Base-by-base conservation (phyloP, 768 basidiomycete genomes). In the Termitomyces sp. region DNA sequence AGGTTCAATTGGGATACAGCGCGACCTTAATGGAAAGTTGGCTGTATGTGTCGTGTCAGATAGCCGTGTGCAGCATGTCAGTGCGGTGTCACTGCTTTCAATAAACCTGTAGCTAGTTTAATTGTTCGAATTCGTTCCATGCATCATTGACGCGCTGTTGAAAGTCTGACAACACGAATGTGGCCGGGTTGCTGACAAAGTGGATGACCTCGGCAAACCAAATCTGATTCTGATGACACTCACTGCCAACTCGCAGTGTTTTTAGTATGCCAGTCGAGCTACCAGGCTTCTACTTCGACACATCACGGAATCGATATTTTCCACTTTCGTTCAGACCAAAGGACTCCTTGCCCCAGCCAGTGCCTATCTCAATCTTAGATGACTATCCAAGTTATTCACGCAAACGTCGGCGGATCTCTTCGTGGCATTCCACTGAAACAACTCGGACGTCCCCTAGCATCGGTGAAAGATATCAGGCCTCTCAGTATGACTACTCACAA, bases 261-360 rank as follows among this genome's bases (percentile, higher is more conserved):
- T 35, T 5, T 17, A 38, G 37, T n/a, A 82, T 82, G 79, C 75
- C 78, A 51, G 71, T 65, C 55, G 70, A 78, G 12, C 72, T 85
- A 11, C 81, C 83, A 50, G 85, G 85, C 1, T 68, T 84, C 51
- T 81, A 79, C 64, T 86, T 77, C 71, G 83, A 86, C 63, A 64
- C 71, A 57, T 64, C 65, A 35, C 70, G 66, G 54, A 78, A 80
- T 41, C 76, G 84, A 10, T 86, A 86, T 65, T 86, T 85, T 61
- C 80, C 84, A 23, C 35, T 76, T 12, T 73, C 78, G 23, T 78
- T 78, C 1, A 71, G 67, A 40, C 76, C 71, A 40, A 68, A 66
- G 53, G 45, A 45, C 10, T 15, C 28, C 9, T 40, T 60, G 31
- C 23, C 59, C 47, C 51, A 60, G 30, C 50, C 55, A 46, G 33